A percentile compares a stretch with the other conserved stretches of the same genome.
phyloP scores from a whole-genome alignment of 495 filamentous ascomycete species.

The Penicillium odoratum region DNA sequence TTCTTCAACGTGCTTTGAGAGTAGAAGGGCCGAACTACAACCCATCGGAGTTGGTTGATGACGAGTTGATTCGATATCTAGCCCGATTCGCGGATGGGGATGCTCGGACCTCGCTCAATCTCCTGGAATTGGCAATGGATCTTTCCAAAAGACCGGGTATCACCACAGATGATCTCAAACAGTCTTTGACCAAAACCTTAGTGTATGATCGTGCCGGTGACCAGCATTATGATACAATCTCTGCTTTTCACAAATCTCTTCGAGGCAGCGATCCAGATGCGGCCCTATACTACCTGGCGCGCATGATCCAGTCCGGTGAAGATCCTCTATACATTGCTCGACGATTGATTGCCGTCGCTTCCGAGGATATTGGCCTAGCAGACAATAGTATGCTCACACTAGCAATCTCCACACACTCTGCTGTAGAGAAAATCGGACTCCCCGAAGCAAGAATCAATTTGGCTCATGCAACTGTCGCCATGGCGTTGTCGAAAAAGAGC shows the following conservation, averaged over 20 bases:
- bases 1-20: slow-evolving; percentile 71
- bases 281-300: slow-evolving; percentile 86
- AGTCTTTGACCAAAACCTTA: slow-evolving; percentile 79
- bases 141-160: slow-evolving; percentile 53
- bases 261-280: slow-evolving; percentile 86
- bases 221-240: slow-evolving; percentile 93
- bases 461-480: slow-evolving; percentile 81
- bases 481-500: slow-evolving; percentile 79
- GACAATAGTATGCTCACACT: slow-evolving; percentile 83
- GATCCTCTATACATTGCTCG: slow-evolving; percentile 91
- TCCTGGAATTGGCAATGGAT: slow-evolving; percentile 81
- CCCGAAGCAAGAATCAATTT: slow-evolving; percentile 93
- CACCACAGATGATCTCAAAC: slow-evolving; percentile 69
- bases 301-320: slow-evolving; percentile 96
- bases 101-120: slow-evolving; percentile 87
- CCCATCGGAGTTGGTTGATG: slow-evolving; percentile 65
- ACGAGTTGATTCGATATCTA: slow-evolving; percentile 76
- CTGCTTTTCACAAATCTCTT: slow-evolving; percentile 93
- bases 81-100: slow-evolving; percentile 87
- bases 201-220: slow-evolving; percentile 95
- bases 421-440: slow-evolving; percentile 87
- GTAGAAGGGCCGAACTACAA: slow-evolving; percentile 57
- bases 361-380: slow-evolving; percentile 89
- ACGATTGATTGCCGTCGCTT: slow-evolving; percentile 86
- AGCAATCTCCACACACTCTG: slow-evolving; percentile 79